Evolutionary conservation across 495 filamentous ascomycete genomes (phyloP), one percentile per base, ranked within the genome.

Genomic region (Aspergillus sclerotiicarbonarius): DNA sequence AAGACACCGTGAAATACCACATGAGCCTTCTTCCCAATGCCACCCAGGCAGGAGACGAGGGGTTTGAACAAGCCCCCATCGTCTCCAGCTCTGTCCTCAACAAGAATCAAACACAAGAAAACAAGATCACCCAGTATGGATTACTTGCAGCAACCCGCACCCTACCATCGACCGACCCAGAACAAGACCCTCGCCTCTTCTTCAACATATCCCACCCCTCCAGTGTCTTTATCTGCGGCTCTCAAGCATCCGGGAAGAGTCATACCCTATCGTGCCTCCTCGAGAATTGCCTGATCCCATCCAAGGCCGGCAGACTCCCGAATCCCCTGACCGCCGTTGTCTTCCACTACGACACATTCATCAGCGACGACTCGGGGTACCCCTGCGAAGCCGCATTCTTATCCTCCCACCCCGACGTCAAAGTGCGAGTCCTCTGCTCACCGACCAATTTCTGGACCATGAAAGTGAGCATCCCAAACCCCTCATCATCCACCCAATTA

Each of bases 221-320:
- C 7, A 87, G 84, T 35, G 78, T 80, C 0, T 92, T 92, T 67
- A 87, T 93, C 47, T 93, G 89, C 59, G 89, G 89, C 6, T 82
- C 81, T 47, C 89, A 92, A 66, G 89, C 88, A 0, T 87, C 84
- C 46, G 90, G 89, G 2, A 93, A 91, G 73, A 87, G 83, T 44
- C 87, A 91, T 62, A 90, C 86, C 0, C 67, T 90, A 13, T 83
- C 86, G 0, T 90, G 87, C 63, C 71, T 93, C 21, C 74, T 91
- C 6, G 87, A 91, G 65, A 86, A 84, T 55, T 84, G 79, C 32
- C 72, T 89, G 0, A 70, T 82, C 1, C 46, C 54, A 3, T 67
- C 76, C 4, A 72, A 72, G 19, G 65, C 75, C 8, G 74, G 75
- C 6, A 58, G 62, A 10, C 58, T 80, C 9, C 72, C 75, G 0